These are phyloP conservation scores for Xerocomellus amylosporus DNA, from an alignment of 768 basidiomycete genomes.

Conservation along the genomic window DNA sequence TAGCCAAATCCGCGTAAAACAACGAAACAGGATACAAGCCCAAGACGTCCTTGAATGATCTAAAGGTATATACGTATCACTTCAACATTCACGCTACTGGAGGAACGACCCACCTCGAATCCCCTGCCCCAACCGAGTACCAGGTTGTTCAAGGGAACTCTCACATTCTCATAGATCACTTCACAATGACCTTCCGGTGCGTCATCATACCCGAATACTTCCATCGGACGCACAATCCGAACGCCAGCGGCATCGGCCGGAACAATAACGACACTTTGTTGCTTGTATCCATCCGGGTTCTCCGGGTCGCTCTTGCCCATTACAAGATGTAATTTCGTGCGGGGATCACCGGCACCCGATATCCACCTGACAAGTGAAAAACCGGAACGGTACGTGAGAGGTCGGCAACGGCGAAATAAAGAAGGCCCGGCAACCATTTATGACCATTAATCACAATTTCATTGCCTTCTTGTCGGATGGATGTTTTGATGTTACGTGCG, in stretches of 20 bases:
- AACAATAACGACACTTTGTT: constrained; percentile 96
- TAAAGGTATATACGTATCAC: constrained; percentile 24
- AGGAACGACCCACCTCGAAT: constrained; percentile 63
- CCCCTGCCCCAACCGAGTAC: constrained; percentile 93
- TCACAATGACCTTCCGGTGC: constrained; percentile 98
- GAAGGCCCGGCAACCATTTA: constrained; percentile 67
- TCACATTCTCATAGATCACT: constrained; percentile 90
- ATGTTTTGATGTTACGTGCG: constrained; percentile 91
- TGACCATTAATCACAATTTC: constrained; percentile 94
- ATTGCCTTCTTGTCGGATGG: constrained; percentile 77
- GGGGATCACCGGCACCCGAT: constrained; percentile 92
- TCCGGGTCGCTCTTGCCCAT: constrained; percentile 92
- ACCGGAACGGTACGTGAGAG: constrained; percentile 14
- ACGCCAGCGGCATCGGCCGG: constrained; percentile 85
- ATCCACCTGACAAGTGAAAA: constrained; percentile 70
- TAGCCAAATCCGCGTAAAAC: background rate
- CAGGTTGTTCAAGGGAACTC: constrained; percentile 78
- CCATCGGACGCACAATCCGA: constrained; percentile 87
- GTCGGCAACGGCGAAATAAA: background rate
- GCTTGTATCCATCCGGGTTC: constrained; percentile 71
- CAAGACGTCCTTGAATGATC: constrained; percentile 95
- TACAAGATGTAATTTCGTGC: constrained; percentile 86
- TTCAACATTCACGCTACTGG: background rate
- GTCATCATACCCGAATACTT: constrained; percentile 91
- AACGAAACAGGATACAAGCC: constrained; percentile 43